phyloP scores from a whole-genome alignment of 371 early-diverging fungal genomes.

The Dipsacomyces acuminosporus region DNA sequence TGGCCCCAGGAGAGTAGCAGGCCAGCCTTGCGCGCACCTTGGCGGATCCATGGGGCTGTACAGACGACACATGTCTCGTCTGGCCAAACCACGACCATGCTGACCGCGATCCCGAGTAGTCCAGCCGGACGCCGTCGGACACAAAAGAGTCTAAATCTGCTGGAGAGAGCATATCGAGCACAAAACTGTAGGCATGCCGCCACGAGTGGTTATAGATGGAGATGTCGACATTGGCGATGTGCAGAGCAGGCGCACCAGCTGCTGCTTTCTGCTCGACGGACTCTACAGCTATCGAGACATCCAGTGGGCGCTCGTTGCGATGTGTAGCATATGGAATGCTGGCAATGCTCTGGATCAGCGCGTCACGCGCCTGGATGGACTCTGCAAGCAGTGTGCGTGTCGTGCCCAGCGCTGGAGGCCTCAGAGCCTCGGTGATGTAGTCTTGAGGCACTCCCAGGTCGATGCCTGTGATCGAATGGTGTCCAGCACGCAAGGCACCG shows the following conservation, averaged over 20 bases:
- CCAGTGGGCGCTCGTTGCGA: conserved; percentile 30
- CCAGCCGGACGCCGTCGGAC: conserved; percentile 6
- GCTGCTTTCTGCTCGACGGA: background rate
- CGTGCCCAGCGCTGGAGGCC: conserved; percentile 21
- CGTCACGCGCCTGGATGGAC: conserved; percentile 34
- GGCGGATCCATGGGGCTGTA: conserved; percentile 7
- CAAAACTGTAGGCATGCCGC: conserved; percentile 21
- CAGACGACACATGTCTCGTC: conserved; percentile 3
- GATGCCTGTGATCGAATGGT: conserved; percentile 86
- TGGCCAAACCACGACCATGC: conserved; percentile 38
- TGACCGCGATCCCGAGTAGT: conserved; percentile 25
- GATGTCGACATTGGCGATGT: conserved; percentile 14
- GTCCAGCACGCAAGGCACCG: conserved; percentile 58
- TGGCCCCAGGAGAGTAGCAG: conserved; percentile 16
- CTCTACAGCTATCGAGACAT: conserved; percentile 12
- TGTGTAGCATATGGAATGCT: conserved; percentile 1
- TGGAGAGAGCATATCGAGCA: conserved; percentile 31
- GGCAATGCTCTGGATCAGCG: conserved; percentile 35
- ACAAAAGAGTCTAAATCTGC: conserved; percentile 7
- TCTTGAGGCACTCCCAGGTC: conserved; percentile 75
- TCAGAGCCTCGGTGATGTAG: conserved; percentile 50
- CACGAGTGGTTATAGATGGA: conserved; percentile 38
- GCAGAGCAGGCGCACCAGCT: background rate
- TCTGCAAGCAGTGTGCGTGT: conserved; percentile 37
- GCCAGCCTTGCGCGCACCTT: conserved; percentile 11